Evolutionary conservation across 2,329 filamentous ascomycete genomes (phyloP), one percentile per base, ranked within the genome.

Genomic region (Aspergillus sp.): DNA sequence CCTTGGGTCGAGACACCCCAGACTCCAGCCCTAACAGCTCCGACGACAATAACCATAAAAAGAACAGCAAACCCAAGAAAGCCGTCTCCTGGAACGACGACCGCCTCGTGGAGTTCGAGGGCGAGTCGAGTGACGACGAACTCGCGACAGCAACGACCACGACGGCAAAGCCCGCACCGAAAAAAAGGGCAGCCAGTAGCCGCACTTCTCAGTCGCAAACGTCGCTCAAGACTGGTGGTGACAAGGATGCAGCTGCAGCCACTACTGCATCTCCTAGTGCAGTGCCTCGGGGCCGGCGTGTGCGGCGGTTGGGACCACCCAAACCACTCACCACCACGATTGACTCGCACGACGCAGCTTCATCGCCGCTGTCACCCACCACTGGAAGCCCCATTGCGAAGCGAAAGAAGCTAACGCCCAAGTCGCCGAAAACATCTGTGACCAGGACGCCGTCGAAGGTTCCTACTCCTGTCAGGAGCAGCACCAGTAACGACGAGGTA

Each of bases 71-170:
- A 27, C 48, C 56, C n/a, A 62, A 61, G 44, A 76, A 75, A 58
- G 64, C 59, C 19, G 74, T 77, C 27, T 66, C 66, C n/a, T 77
- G 74, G 74, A 73, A 74, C 24, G 70, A 75, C 4, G 64, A 71
- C 37, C 70, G 66, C n/a, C 68, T 76, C 7, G 73, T 69, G 17
- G 65, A 73, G 55, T 75, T 70, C 50, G 68, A 73, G 53, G 72
- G 70, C 5, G 62, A 56, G 11, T 58, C 64, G 42, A 56, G 52
- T 56, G 60, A 58, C 27, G 57, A 65, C 62, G 67, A 72, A 59
- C 57, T 64, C 50, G 58, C 55, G 19, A 55, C 53, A 60, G 13
- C 58, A 13, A 60, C 55, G 42, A 48, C 61, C 56, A 61, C 57
- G 50, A 60, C 24, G 20, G 11, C 59, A 44, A 66, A 67, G 40